phyloP scores from a whole-genome alignment of 805 yeast species.

The Cyberlindnera nakhonratchasimensis region DNA sequence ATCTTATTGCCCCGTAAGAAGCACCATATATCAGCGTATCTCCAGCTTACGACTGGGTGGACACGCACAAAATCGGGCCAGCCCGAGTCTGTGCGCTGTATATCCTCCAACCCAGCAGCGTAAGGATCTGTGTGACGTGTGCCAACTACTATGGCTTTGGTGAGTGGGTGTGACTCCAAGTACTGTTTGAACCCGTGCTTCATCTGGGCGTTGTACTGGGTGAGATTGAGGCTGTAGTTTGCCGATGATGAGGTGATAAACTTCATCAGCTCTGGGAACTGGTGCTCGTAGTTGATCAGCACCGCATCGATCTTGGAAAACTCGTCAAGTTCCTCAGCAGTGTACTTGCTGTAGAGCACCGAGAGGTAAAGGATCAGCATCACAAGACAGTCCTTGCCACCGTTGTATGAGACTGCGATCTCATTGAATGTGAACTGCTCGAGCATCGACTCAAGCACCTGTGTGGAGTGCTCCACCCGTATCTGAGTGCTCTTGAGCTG shows the following conservation, averaged over 20 bases:
- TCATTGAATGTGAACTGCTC: conserved; percentile 33
- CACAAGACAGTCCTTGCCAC: conserved; percentile 95
- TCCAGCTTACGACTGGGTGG: conserved; percentile 91
- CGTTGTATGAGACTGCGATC: conserved; percentile 83
- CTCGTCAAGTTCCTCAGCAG: conserved; percentile 11
- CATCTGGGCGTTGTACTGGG: conserved; percentile 40
- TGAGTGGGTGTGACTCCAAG: conserved; percentile 45
- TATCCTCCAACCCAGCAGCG: conserved; percentile 52
- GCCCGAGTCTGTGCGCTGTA: conserved; percentile 78
- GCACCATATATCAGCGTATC: conserved; percentile 79
- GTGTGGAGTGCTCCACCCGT: conserved; percentile 1
- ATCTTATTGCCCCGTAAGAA: conserved; percentile 59
- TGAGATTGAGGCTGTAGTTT: conserved; percentile 50
- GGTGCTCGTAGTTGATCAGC: conserved; percentile 69
- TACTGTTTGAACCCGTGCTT: conserved; percentile 68
- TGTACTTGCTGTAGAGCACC: conserved; percentile 35
- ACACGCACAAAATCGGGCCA: conserved; percentile 88
- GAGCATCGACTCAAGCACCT: conserved; percentile 3
- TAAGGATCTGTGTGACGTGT: conserved; percentile 86
- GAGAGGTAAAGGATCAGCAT: conserved; percentile 75
- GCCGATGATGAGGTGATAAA: conserved; percentile 58
- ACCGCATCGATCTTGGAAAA: conserved; percentile 49
- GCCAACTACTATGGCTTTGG: conserved; percentile 83
- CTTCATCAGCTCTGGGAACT: conserved; percentile 65
- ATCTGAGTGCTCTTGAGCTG: conserved; percentile 3